Evolutionary conservation across 139 green algal genomes (phyloP), one percentile per base, ranked within the genome.

Genomic region (Chlorella vulgaris): DNA sequence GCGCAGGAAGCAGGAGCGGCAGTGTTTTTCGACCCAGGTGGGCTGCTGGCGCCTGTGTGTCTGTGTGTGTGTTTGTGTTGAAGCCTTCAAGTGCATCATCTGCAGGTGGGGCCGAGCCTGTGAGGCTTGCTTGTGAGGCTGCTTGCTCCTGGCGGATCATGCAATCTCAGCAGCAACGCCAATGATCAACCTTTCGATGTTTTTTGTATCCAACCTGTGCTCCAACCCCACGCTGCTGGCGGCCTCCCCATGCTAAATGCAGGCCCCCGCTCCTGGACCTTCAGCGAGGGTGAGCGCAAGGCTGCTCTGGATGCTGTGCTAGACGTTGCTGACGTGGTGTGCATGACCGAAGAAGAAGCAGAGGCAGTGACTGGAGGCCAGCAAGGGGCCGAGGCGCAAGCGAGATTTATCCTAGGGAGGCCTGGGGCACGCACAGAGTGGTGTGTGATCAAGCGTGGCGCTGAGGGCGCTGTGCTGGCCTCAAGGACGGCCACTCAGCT

Each of bases 21-120:
- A 1, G 85, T 98, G 2, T 95, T 98, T 58, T 99, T 99, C 75
- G 96, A 99, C 74, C 94, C 95, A 61, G 95, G 95, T 77, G 53
- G 29, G 55, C 35, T 61, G 42, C 43, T 18, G n/a, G 8, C 6
- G 15, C n/a, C 69, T n/a, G 69, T 6, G 31, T 42, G 5, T 76
- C 42, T 42, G 28, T 29, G 38, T 22, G 22, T 47, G 47, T 55
- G 47, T n/a, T n/a, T n/a, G 47, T 55, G 47, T 15, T 15, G 47
- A 24, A 24, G 66, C 66, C n/a, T 18, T 21, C 15, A 2, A 31
- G 24, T 19, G 26, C 13, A n/a, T 38, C 21, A 67, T n/a, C n/a
- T n/a, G n/a, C n/a, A n/a, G 53, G 2, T 62, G 53, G 53, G 8
- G 61, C 3, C 22, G 61, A 13, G 61, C 35, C 26, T 24, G 65